Evolutionary conservation across 306 rosid species (phyloP).

Genomic region (Rosa multiflora): DNA sequence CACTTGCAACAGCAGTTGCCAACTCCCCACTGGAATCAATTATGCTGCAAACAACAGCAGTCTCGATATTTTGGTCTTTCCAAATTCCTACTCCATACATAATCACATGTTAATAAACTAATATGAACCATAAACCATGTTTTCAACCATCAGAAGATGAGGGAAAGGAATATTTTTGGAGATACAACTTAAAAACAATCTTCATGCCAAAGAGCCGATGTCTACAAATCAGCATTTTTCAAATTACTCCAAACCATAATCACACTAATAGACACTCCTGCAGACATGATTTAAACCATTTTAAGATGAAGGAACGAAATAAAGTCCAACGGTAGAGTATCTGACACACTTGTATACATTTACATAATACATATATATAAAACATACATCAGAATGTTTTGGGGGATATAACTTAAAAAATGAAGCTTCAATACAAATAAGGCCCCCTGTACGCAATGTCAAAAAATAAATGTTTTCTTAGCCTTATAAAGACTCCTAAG

Average conservation of each 20-base stretch:
- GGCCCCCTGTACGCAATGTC: background rate
- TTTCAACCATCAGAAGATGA: background rate
- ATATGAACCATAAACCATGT: background rate
- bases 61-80: slow-evolving; percentile 57
- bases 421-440: background rate
- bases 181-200: background rate
- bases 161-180: background rate
- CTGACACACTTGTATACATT: background rate
- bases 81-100: slow-evolving; percentile 60
- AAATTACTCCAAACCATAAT: background rate
- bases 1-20: slow-evolving; percentile 82
- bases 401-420: background rate
- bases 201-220: background rate
- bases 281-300: background rate
- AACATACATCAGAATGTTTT: background rate
- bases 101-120: slow-evolving; percentile 2
- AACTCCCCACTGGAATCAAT: slow-evolving; percentile 73
- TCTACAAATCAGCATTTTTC: background rate
- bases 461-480: background rate
- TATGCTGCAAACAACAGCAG: slow-evolving; percentile 80
- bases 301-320: background rate
- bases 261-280: background rate
- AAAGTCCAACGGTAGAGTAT: background rate
- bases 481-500: background rate
- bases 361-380: background rate